Evolutionary conservation across 176 grass and related monocot species (phyloP).

Genomic region (Ensete glaucum): DNA sequence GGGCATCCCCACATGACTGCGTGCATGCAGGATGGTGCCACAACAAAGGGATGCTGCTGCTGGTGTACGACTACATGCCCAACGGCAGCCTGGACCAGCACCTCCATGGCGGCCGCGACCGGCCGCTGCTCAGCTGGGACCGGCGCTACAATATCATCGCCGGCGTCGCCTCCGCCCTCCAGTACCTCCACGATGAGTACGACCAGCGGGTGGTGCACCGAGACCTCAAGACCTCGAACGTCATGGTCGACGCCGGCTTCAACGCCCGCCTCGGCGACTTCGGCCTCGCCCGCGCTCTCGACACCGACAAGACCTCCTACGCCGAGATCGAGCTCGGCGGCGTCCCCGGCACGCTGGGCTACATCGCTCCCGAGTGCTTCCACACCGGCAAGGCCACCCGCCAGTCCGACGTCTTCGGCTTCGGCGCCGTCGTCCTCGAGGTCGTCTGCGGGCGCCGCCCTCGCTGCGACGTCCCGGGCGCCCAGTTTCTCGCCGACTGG

Average conservation of each 20-base stretch:
- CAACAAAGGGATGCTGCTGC: conserved; percentile 31
- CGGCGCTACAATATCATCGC: conserved; percentile 37
- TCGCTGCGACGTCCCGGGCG: conserved; percentile 1
- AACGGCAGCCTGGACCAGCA: conserved; percentile 46
- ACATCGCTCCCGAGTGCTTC: conserved; percentile 59
- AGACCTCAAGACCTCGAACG: conserved; percentile 62
- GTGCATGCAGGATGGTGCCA: conserved; percentile 46
- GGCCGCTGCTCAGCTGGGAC: conserved; percentile 29
- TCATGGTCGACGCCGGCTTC: conserved; percentile 47
- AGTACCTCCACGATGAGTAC: conserved; percentile 69
- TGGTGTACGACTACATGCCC: conserved; percentile 48
- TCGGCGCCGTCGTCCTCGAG: conserved; percentile 53
- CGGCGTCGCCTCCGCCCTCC: conserved; percentile 44
- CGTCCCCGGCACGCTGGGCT: conserved; percentile 46
- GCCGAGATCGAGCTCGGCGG: conserved; percentile 24
- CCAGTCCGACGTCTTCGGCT: conserved; percentile 41
- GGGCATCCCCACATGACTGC: no score
- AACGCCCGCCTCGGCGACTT: conserved; percentile 60
- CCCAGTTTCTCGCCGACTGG: conserved; percentile 34
- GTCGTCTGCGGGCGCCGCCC: conserved; percentile 31
- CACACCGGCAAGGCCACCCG: conserved; percentile 30
- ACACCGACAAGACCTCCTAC: conserved; percentile 30
- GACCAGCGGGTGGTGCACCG: conserved; percentile 51
- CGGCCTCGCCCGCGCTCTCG: conserved; percentile 53
- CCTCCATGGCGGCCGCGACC: conserved; percentile 21